Evolutionary conservation across 2,329 filamentous ascomycete genomes (phyloP).

Genomic region (Colletotrichum musae): DNA sequence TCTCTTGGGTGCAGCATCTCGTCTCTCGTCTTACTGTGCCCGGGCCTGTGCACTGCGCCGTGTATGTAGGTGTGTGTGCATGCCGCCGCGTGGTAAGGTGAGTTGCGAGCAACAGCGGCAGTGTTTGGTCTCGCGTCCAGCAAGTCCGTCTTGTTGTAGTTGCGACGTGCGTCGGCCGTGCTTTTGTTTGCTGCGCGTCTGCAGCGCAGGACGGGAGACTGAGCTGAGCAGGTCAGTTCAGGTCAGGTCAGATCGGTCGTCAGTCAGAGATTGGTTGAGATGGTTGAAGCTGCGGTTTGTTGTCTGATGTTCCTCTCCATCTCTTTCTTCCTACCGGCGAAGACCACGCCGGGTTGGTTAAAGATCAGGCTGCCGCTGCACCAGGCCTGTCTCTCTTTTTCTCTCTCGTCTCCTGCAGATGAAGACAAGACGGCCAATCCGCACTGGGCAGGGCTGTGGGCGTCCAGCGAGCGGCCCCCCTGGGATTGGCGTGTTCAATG

Average conservation of each 20-base stretch:
- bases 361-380: too few relatives aligned
- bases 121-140: neutral
- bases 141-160: neutral
- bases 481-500: constrained; percentile 34
- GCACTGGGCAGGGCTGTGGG: too few relatives aligned
- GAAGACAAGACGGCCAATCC: neutral
- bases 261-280: too few relatives aligned
- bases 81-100: constrained; percentile 13
- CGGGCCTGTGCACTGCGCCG: constrained; percentile 17
- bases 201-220: neutral
- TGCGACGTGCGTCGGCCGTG: constrained; percentile 9
- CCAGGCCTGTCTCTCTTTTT: too few relatives aligned
- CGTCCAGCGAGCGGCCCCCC: neutral
- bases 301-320: too few relatives aligned
- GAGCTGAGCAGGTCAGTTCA: too few relatives aligned
- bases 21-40: constrained; percentile 30
- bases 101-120: neutral
- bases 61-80: constrained; percentile 6
- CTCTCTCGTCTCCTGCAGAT: neutral
- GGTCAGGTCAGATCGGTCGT: too few relatives aligned
- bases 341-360: too few relatives aligned
- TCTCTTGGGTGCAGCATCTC: constrained; percentile 24
- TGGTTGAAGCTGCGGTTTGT: too few relatives aligned
- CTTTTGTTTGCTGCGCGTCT: constrained; percentile 21
- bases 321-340: too few relatives aligned